A percentile compares a stretch with the other conserved stretches of the same genome.
Evolutionary conservation across 139 green algal species (phyloP).

Genomic region (Pleodorina starrii): DNA sequence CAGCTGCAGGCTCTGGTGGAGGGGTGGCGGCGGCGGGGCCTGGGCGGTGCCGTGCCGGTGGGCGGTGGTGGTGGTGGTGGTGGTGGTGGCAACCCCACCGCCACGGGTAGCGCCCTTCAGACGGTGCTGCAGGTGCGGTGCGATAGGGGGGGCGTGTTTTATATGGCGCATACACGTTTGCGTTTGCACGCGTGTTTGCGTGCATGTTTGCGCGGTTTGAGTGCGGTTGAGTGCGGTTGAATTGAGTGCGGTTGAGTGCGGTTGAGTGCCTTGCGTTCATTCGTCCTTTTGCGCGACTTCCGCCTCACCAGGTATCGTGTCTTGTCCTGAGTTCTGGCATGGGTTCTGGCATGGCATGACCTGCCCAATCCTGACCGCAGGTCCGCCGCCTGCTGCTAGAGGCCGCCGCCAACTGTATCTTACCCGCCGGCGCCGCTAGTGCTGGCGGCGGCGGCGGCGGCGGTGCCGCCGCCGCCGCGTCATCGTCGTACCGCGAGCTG

Average conservation of each 20-base stretch:
- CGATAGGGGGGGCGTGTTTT: neutral
- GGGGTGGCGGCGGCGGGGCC: constrained; percentile 9
- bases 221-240: no score
- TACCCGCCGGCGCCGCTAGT: neutral
- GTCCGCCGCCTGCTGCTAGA: constrained; percentile 21
- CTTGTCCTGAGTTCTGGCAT: no score
- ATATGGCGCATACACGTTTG: no score
- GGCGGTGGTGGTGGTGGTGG: neutral
- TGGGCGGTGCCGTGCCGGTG: neutral
- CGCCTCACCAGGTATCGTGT: no score
- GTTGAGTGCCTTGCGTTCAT: no score
- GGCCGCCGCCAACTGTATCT: neutral
- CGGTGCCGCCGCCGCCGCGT: neutral
- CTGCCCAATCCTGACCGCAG: no score
- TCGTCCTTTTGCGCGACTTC: no score
- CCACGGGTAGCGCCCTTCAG: neutral
- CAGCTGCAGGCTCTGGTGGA: neutral
- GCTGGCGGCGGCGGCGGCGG: neutral
- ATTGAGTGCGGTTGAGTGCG: no score
- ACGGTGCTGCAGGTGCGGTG: neutral
- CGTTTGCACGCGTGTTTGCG: no score
- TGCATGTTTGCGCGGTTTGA: no score
- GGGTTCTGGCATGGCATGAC: no score
- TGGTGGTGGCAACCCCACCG: neutral
- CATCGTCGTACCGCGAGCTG: neutral